Conservation (phyloP, 2,329 filamentous ascomycete species). For the Paramyrothecium roridum region DNA sequence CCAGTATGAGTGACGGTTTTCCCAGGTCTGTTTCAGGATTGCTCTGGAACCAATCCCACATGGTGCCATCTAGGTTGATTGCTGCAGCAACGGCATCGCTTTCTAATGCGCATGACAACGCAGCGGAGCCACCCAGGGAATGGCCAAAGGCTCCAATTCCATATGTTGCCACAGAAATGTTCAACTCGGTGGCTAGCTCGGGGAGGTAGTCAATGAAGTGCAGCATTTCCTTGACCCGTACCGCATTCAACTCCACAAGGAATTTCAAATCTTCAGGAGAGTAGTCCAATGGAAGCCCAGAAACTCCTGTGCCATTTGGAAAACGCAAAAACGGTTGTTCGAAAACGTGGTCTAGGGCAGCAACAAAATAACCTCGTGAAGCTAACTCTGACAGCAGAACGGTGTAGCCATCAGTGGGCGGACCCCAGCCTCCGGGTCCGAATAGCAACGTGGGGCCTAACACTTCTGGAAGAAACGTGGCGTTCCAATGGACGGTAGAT, state of each 20-base stretch:
- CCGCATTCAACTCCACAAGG: background rate
- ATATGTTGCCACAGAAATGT: conserved; percentile 10
- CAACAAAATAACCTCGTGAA: conserved; percentile 15
- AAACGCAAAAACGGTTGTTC: conserved; percentile 22
- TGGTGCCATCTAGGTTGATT: conserved; percentile 16
- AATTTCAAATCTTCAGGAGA: background rate
- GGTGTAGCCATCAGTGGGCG: conserved; percentile 6
- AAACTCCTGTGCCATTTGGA: conserved; percentile 20
- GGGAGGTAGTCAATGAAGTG: conserved; percentile 15
- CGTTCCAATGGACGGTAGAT: conserved; percentile 7
- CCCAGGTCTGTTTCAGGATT: conserved; percentile 12
- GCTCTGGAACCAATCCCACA: too few relatives aligned
- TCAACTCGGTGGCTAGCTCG: conserved; percentile 6
- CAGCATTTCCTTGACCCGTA: background rate
- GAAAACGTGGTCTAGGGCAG: conserved; percentile 20
- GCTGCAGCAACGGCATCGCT: conserved; percentile 8
- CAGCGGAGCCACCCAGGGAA: conserved; percentile 17
- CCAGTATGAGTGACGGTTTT: conserved; percentile 17
- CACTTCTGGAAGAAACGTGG: background rate
- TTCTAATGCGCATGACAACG: conserved; percentile 8
- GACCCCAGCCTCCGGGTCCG: conserved; percentile 7
- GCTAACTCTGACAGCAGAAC: conserved; percentile 8
- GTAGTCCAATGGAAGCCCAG: conserved; percentile 4
- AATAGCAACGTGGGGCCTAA: conserved; percentile 8
- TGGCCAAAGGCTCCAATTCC: conserved; percentile 15